Evolutionary conservation across 1,284 basidiomycete genomes (phyloP), one percentile per base, ranked within the genome.

Genomic region (Tausonia pullulans): DNA sequence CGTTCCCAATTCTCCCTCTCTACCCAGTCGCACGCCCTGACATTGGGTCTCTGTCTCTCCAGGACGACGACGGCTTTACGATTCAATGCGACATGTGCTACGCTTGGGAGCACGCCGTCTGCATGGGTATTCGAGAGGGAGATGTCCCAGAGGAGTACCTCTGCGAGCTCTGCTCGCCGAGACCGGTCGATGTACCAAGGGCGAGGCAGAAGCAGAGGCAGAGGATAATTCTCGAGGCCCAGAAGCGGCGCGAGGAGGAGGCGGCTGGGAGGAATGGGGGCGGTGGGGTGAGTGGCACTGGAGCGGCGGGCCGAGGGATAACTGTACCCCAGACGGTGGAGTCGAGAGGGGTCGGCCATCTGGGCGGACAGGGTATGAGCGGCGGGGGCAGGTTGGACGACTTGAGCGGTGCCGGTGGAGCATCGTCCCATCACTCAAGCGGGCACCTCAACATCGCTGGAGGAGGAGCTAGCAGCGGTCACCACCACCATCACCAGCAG

Each of bases 21-120:
- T 11, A 7, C 27, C 5, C 8, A 46, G 79, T 76, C 81, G 27
- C 27, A 27, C 27, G 27, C 27, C 27, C 27, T 79, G 57, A 91
- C 72, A 87, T 90, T 61, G 91, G 11, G 89, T 71, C 84, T 82
- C 4, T 80, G 79, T n/a, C 69, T 7, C 75, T 72, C 68, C 78
- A 82, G 54, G 82, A 86, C 70, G 93, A 94, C 77, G 91, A 94
- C 73, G 92, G 92, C 14, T 93, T 91, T 77, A 89, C 87, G 14
- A 91, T 96, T 66, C 90, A 89, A 41, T 97, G 93, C 76, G 94
- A 96, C 74, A 78, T 81, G 61, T 97, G 94, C 74, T 82, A 83
- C 40, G 83, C 88, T 16, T 96, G 93, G 92, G 90, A 89, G 71
- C 93, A 97, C 76, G 88, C 84, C 6, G 85, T 86, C 5, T 96